Conservation (phyloP, 2,329 filamentous ascomycete species). For the Diatrype stigma region DNA sequence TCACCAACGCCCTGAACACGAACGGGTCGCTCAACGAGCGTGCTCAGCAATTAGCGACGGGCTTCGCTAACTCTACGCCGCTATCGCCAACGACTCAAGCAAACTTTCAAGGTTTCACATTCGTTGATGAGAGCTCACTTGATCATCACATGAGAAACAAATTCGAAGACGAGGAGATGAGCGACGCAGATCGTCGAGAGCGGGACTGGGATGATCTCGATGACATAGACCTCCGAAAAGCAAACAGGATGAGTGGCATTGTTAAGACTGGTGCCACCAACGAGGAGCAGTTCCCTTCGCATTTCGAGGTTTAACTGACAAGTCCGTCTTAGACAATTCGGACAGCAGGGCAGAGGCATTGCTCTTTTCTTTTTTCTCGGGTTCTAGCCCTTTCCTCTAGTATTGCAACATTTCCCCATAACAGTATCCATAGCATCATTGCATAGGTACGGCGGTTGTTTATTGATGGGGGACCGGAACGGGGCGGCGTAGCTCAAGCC, state of each 20-base stretch:
- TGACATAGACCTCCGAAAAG: constrained; percentile 47
- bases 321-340: constrained; percentile 23
- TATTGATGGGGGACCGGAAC: not conserved
- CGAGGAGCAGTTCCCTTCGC: constrained; percentile 59
- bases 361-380: not conserved
- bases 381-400: not conserved
- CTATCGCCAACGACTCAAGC: constrained; percentile 94
- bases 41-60: constrained; percentile 78
- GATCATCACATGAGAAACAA: constrained; percentile 71
- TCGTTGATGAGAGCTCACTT: constrained; percentile 94
- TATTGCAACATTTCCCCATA: not conserved
- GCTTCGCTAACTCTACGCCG: constrained; percentile 84
- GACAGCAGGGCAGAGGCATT: not conserved
- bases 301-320: constrained; percentile 55
- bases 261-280: constrained; percentile 51
- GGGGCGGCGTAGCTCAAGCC: not conserved
- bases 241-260: constrained; percentile 62
- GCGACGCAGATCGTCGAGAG: constrained; percentile 45
- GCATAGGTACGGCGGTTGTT: not conserved
- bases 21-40: constrained; percentile 87
- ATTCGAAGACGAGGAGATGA: constrained; percentile 56
- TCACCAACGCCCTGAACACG: constrained; percentile 88
- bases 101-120: constrained; percentile 97
- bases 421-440: constrained; percentile 2
- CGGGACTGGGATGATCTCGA: constrained; percentile 58